These are phyloP conservation scores for Allomyces macrogynus DNA, from an alignment of 192 early-diverging fungal species.

Conservation along the genomic window DNA sequence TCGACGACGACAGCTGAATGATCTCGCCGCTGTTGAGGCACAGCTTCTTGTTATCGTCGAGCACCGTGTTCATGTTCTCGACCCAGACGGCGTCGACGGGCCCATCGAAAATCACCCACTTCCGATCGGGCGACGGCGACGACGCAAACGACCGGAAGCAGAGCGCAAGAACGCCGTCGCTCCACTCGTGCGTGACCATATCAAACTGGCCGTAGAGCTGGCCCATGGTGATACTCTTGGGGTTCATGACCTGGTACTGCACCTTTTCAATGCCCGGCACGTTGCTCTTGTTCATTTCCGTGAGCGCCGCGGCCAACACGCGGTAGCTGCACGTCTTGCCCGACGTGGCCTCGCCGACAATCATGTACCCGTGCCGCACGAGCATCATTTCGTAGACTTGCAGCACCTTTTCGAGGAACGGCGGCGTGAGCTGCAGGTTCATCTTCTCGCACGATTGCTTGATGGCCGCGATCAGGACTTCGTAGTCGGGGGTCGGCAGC, in stretches of 20 bases:
- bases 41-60: constrained; percentile 93
- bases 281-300: constrained; percentile 45
- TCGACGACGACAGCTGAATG: constrained; percentile 79
- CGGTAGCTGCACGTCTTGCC: constrained; percentile 91
- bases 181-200: constrained; percentile 96
- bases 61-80: constrained; percentile 90
- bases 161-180: constrained; percentile 93
- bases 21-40: constrained; percentile 97
- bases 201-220: constrained; percentile 89
- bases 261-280: constrained; percentile 39
- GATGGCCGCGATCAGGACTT: constrained; percentile 49
- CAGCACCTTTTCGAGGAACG: constrained; percentile 90
- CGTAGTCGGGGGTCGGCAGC: constrained; percentile 56
- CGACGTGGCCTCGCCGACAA: constrained; percentile 93
- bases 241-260: constrained; percentile 83
- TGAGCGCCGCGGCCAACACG: constrained; percentile 71
- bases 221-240: constrained; percentile 96
- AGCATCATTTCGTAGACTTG: constrained; percentile 96
- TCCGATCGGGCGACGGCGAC: constrained; percentile 74
- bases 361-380: constrained; percentile 97
- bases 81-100: constrained; percentile 99
- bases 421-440: constrained; percentile 46
- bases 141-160: constrained; percentile 91
- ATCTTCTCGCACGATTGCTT: constrained; percentile 51
- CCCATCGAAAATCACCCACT: constrained; percentile 99